These are phyloP conservation scores for Durusdinium trenchii DNA, from an alignment of 73 alveolate genomes.

Conservation along the genomic window DNA sequence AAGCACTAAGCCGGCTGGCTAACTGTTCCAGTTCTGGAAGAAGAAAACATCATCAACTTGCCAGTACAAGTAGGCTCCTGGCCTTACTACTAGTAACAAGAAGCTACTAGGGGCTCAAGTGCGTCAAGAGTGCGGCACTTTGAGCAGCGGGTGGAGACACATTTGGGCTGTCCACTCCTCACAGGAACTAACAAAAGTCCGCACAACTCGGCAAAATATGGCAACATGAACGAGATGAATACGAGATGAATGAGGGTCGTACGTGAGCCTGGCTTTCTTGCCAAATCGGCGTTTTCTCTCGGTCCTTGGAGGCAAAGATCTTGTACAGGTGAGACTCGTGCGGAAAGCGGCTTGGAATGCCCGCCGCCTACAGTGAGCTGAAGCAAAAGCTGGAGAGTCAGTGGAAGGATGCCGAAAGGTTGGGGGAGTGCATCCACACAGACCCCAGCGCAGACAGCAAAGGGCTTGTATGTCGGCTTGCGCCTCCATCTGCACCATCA, in stretches of 20 bases:
- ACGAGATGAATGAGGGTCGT: background rate
- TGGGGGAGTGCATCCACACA: background rate
- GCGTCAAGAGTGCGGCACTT: slow-evolving; percentile 62
- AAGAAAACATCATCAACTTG: no score
- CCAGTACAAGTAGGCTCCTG: no score
- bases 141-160: slow-evolving; percentile 90
- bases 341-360: slow-evolving; percentile 86
- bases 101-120: no score
- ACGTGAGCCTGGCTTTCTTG: background rate
- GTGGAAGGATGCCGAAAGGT: background rate
- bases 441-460: background rate
- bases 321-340: slow-evolving; percentile 93
- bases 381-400: background rate
- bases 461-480: background rate
- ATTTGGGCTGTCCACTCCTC: slow-evolving; percentile 94
- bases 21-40: no score
- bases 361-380: slow-evolving; percentile 40
- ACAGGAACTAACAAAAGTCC: background rate
- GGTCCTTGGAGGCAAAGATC: slow-evolving; percentile 90
- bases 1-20: no score
- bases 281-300: background rate
- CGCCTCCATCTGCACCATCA: slow-evolving; percentile 95
- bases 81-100: no score
- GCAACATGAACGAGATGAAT: background rate
- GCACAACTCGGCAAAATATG: background rate